These are phyloP conservation scores for Arthrobotrys sinensis DNA, from an alignment of 2,329 filamentous ascomycete genomes.

Conservation along the genomic window DNA sequence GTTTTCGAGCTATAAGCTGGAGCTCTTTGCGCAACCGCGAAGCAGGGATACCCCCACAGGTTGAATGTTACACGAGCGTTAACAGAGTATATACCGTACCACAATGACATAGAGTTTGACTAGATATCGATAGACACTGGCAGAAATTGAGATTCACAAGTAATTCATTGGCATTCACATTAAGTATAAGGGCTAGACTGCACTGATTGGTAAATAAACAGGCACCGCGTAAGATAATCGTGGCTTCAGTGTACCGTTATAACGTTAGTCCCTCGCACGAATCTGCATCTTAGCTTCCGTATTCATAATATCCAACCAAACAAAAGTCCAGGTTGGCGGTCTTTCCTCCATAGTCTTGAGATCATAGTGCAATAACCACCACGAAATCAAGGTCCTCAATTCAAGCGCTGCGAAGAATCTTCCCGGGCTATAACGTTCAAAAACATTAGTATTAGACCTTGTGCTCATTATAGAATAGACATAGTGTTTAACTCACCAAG, in stretches of 20 bases:
- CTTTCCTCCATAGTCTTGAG: slow-evolving; percentile 42
- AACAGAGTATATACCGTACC: not conserved
- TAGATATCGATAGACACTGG: too few relatives aligned
- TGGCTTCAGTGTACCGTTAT: not conserved
- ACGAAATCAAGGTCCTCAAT: slow-evolving; percentile 48
- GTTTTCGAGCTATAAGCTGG: slow-evolving; percentile 35
- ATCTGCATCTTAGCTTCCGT: slow-evolving; percentile 53
- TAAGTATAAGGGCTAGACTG: too few relatives aligned
- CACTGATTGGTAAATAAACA: not conserved
- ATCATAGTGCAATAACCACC: slow-evolving; percentile 55
- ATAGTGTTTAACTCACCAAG: slow-evolving; percentile 39
- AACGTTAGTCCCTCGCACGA: slow-evolving; percentile 7
- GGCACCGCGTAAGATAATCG: not conserved
- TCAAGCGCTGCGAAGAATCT: slow-evolving; percentile 57
- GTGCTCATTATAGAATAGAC: not conserved
- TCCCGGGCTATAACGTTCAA: slow-evolving; percentile 32
- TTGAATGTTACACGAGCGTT: slow-evolving; percentile 15
- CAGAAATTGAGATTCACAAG: too few relatives aligned
- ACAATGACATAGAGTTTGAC: not conserved
- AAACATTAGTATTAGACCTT: slow-evolving; percentile 8
- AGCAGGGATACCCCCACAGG: slow-evolving; percentile 2
- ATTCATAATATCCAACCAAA: slow-evolving; percentile 51
- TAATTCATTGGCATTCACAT: too few relatives aligned
- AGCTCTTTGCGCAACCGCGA: not conserved
- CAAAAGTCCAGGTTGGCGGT: slow-evolving; percentile 36